A percentile compares a stretch with the other conserved stretches of the same genome.
Evolutionary conservation across 768 basidiomycete species (phyloP).

Genomic region (Rhodotorula kratochvilovae): DNA sequence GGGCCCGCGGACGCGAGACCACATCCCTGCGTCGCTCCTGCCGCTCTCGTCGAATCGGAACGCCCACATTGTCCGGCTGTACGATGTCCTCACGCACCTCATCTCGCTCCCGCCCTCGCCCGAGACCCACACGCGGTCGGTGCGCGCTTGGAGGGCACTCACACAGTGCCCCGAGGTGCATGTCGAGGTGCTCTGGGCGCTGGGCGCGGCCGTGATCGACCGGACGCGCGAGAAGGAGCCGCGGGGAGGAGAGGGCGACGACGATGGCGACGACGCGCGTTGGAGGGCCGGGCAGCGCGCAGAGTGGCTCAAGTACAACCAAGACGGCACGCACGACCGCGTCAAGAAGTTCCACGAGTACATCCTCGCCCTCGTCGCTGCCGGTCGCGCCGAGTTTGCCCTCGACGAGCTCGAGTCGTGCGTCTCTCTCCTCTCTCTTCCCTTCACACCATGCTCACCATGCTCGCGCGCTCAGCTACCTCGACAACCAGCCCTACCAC

Average conservation of each 20-base stretch:
- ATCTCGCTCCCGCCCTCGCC: slow-evolving; percentile 21
- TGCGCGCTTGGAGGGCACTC: slow-evolving; percentile 28
- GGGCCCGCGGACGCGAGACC: background rate
- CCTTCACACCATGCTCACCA: background rate
- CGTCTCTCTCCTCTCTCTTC: background rate
- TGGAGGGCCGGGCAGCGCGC: slow-evolving; percentile 5
- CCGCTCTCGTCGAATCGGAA: slow-evolving; percentile 5
- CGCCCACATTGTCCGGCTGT: slow-evolving; percentile 25
- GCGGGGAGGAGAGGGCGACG: background rate
- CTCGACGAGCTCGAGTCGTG: slow-evolving; percentile 37
- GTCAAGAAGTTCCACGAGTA: slow-evolving; percentile 35
- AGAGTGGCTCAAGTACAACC: slow-evolving; percentile 31
- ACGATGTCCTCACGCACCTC: slow-evolving; percentile 29
- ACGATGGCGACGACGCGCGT: slow-evolving; percentile 18
- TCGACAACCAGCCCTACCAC: slow-evolving; percentile 36
- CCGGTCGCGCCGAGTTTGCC: slow-evolving; percentile 17
- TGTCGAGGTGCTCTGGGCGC: slow-evolving; percentile 12
- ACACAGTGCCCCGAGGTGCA: slow-evolving; percentile 31
- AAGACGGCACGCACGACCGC: slow-evolving; percentile 23
- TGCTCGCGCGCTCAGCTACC: slow-evolving; percentile 10
- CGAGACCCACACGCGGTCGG: slow-evolving; percentile 1
- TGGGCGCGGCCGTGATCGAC: slow-evolving; percentile 26
- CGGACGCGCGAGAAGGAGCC: background rate
- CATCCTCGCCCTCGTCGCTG: slow-evolving; percentile 25
- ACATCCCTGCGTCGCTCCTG: slow-evolving; percentile 5